A percentile compares a stretch with the other conserved stretches of the same genome.
Conservation (phyloP, 257 asterid genomes). For the Echites panduratus region DNA sequence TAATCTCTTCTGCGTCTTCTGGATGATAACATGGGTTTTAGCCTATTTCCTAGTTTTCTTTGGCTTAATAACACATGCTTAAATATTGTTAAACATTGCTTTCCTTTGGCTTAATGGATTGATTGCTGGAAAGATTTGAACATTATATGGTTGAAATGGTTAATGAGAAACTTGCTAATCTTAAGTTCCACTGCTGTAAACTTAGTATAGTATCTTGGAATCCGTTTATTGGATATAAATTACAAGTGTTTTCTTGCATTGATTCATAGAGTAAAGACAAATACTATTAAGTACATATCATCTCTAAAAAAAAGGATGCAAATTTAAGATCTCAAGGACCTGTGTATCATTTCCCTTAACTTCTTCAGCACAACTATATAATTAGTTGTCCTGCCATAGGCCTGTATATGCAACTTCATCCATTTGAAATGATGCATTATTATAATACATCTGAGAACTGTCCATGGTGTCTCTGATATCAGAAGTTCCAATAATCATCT, state of each 20-base stretch:
- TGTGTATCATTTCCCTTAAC: not conserved
- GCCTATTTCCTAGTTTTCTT: not conserved
- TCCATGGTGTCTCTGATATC: not conserved
- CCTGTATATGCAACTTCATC: conserved; percentile 2
- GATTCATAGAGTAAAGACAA: not conserved
- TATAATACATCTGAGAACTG: not conserved
- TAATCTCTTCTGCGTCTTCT: not conserved
- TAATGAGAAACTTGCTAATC: not conserved
- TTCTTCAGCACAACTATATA: not conserved
- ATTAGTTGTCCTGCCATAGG: not conserved
- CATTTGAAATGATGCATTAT: not conserved
- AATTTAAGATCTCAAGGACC: not conserved
- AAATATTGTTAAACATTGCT: not conserved
- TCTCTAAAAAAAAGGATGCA: not conserved
- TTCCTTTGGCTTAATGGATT: not conserved
- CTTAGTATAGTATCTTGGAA: not conserved
- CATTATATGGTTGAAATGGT: not conserved
- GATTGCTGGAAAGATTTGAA: not conserved
- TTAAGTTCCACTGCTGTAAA: not conserved
- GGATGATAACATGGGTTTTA: too few relatives aligned
- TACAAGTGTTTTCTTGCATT: not conserved
- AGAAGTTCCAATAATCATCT: not conserved
- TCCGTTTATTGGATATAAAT: not conserved
- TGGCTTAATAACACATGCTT: not conserved
- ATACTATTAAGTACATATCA: not conserved